Evolutionary conservation across 2,329 filamentous ascomycete genomes (phyloP).

Genomic region (Ceratocystis lukuohia): DNA sequence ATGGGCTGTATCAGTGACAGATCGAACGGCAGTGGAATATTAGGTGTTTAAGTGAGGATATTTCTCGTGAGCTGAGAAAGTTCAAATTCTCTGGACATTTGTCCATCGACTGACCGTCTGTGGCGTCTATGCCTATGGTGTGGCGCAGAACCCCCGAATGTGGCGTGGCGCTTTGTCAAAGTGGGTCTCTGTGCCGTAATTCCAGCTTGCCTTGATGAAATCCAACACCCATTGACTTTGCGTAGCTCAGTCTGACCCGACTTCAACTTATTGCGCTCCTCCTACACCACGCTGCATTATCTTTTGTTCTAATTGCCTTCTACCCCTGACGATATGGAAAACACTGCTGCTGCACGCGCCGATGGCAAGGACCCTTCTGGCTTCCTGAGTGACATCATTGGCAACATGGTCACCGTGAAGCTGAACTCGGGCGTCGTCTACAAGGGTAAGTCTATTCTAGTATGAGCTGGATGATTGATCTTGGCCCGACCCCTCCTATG

Average conservation of each 20-base stretch:
- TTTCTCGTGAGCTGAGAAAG: background rate
- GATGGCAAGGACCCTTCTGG: conserved; percentile 86
- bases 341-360: conserved; percentile 44
- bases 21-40: background rate
- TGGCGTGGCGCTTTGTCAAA: background rate
- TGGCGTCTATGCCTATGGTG: background rate
- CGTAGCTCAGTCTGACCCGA: background rate
- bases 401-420: conserved; percentile 87
- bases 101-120: background rate
- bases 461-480: background rate
- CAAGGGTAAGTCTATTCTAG: conserved; percentile 51
- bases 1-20: background rate
- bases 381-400: conserved; percentile 89
- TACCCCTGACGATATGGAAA: conserved; percentile 49
- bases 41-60: background rate
- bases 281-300: background rate
- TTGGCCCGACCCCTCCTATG: background rate
- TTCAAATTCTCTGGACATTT: background rate
- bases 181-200: background rate
- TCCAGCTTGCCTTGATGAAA: background rate
- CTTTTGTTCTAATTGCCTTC: background rate
- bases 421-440: conserved; percentile 97
- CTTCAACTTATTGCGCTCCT: background rate
- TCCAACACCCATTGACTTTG: background rate
- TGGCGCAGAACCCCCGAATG: background rate